Base-by-base conservation (phyloP, 306 rosid species). In the Cucumis melo region DNA sequence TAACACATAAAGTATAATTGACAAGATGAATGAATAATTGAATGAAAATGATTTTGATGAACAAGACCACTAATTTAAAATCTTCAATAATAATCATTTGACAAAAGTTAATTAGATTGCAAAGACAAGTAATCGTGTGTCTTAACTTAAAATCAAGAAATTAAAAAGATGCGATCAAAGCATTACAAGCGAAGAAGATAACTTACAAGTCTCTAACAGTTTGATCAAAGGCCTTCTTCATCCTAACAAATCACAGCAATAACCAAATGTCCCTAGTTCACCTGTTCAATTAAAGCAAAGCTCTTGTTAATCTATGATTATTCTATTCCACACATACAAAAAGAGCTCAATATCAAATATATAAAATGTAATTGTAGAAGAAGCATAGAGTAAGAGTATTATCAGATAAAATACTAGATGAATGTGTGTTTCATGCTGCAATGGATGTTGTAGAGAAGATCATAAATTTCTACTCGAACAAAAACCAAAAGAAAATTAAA, bases 181-280 rank as follows among this genome's bases (percentile, higher is more conserved):
- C 38, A 78, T n/a, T 58, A 64, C 42, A 72, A 61, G 29, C 48
- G n/a, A 51, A 21, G 44, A 44, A 29, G 75, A 62, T 83, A 11
- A 85, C 97, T 88, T 88, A 94, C 99, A 94, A 68, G 85, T 94
- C 99, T 83, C 99, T 89, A 81, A 94, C 96, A 79, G 99, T 94
- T 89, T 92, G 99, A 83, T 82, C 97, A 79, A 94, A 83, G 81
- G 65, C 99, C 84, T 94, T 94, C 97, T 94, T 94, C 99, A 94
- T 94, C 60, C 23, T 74, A 79, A 75, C 36, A 54, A 57, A 15
- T 65, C 66, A 46, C 74, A 50, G 68, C 72, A 81, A 78, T 78
- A 68, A 29, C 70, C 76, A 75, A 84, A 74, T 41, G 80, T 88
- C 79, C 58, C 81, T 57, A 81, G 60, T 62, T 81, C 21, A 59